Percentiles rank a stretch among this genome's conserved stretches.
These are phyloP conservation scores for Cladophialophora chaetospira DNA, from an alignment of 2,329 filamentous ascomycete species.

Conservation along the genomic window DNA sequence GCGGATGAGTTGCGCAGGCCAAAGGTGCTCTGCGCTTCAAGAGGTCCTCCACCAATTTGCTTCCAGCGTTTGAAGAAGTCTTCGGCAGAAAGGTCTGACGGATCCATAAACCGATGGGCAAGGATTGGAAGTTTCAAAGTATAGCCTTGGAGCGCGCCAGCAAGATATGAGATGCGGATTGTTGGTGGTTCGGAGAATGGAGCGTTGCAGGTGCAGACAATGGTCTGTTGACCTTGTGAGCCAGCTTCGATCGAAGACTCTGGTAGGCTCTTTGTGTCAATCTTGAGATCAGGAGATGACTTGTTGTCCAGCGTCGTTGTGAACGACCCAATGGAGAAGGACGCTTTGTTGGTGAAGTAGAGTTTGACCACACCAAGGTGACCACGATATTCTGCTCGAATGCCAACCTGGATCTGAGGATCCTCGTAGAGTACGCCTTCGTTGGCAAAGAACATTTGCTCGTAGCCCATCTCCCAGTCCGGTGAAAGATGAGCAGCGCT, in stretches of 20 bases:
- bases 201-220: constrained; percentile 86
- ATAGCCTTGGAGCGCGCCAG: constrained; percentile 86
- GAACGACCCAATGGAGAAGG: constrained; percentile 81
- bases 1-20: constrained; percentile 53
- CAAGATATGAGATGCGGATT: constrained; percentile 90
- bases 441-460: constrained; percentile 72
- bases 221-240: constrained; percentile 84
- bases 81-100: constrained; percentile 79
- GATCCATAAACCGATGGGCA: constrained; percentile 96
- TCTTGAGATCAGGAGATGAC: constrained; percentile 68
- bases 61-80: constrained; percentile 99
- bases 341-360: constrained; percentile 94
- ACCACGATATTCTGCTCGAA: constrained; percentile 92
- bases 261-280: constrained; percentile 85
- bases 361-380: constrained; percentile 93
- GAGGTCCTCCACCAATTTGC: constrained; percentile 85
- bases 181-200: constrained; percentile 85
- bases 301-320: constrained; percentile 86
- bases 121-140: constrained; percentile 87
- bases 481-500: constrained; percentile 90
- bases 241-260: constrained; percentile 76
- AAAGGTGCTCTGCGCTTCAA: constrained; percentile 89
- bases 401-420: constrained; percentile 85
- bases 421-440: constrained; percentile 96
- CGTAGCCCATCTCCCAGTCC: constrained; percentile 90